Evolutionary conservation across 2,329 filamentous ascomycete species (phyloP).

Genomic region (Alternaria sp.): DNA sequence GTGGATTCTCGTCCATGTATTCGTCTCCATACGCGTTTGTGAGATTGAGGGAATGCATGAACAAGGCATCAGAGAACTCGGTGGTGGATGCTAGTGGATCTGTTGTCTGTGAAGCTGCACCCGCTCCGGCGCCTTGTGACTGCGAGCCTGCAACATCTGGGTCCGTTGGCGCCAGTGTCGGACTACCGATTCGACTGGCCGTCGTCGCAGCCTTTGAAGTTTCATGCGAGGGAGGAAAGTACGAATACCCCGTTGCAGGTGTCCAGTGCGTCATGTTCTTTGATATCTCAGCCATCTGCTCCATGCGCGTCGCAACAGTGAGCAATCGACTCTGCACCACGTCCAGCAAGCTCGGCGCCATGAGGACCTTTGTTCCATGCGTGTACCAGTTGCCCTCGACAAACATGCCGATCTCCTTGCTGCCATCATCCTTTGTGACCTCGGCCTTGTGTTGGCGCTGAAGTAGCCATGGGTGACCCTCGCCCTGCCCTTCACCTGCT

Average conservation of each 20-base stretch:
- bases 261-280: constrained; percentile 64
- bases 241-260: constrained; percentile 67
- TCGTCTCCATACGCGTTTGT: constrained; percentile 65
- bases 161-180: constrained; percentile 34
- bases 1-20: constrained; percentile 70
- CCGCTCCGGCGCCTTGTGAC: constrained; percentile 30
- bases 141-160: constrained; percentile 34
- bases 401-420: constrained; percentile 56
- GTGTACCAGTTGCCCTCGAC: constrained; percentile 67
- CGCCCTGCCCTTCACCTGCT: constrained; percentile 63
- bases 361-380: constrained; percentile 67
- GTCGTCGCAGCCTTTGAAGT: constrained; percentile 38
- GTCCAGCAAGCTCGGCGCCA: constrained; percentile 68
- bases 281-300: constrained; percentile 63
- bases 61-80: constrained; percentile 45
- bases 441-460: constrained; percentile 60
- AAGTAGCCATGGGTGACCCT: constrained; percentile 66
- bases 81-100: constrained; percentile 27
- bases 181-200: constrained; percentile 44
- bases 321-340: constrained; percentile 65
- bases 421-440: constrained; percentile 45
- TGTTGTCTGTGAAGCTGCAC: constrained; percentile 13
- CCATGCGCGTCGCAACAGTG: constrained; percentile 63
- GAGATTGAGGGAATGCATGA: constrained; percentile 59
- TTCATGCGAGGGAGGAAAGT: constrained; percentile 60